Conservation (phyloP, 768 basidiomycete species). For the Amylocystis lapponica region DNA sequence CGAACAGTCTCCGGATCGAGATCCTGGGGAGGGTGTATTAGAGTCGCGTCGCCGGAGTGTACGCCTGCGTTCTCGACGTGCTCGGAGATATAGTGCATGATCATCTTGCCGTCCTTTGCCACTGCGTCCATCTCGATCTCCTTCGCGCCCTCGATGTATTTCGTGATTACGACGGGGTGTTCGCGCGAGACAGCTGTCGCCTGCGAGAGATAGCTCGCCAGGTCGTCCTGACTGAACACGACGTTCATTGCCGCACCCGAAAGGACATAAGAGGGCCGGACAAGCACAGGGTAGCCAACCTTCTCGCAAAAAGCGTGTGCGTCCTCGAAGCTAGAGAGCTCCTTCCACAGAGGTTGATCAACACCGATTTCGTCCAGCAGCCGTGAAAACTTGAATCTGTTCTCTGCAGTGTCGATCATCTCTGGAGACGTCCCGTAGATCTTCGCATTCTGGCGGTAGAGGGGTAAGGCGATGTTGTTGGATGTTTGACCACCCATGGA, state of each 20-base stretch:
- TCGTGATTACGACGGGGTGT: slow-evolving; percentile 96
- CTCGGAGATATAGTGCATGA: slow-evolving; percentile 99
- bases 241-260: slow-evolving; percentile 99
- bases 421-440: slow-evolving; percentile 98
- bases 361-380: slow-evolving; percentile 97
- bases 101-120: slow-evolving; percentile 93
- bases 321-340: slow-evolving; percentile 85
- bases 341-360: slow-evolving; percentile 97
- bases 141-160: slow-evolving; percentile 99
- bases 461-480: slow-evolving; percentile 94
- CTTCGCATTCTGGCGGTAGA: slow-evolving; percentile 97
- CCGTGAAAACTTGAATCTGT: slow-evolving; percentile 98
- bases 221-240: slow-evolving; percentile 87
- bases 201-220: slow-evolving; percentile 87
- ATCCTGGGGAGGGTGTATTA: slow-evolving; percentile 98
- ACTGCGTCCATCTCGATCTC: slow-evolving; percentile 99
- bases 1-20: slow-evolving; percentile 94
- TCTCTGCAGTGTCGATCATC: slow-evolving; percentile 99
- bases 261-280: slow-evolving; percentile 97
- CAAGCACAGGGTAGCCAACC: slow-evolving; percentile 93
- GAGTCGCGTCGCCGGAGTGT: slow-evolving; percentile 96
- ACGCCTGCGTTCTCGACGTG: slow-evolving; percentile 99
- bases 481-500: slow-evolving; percentile 99
- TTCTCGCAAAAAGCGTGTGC: slow-evolving; percentile 86
- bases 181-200: slow-evolving; percentile 95